Conservation (phyloP, 2,329 filamentous ascomycete genomes). For the Graphilbum sp. region DNA sequence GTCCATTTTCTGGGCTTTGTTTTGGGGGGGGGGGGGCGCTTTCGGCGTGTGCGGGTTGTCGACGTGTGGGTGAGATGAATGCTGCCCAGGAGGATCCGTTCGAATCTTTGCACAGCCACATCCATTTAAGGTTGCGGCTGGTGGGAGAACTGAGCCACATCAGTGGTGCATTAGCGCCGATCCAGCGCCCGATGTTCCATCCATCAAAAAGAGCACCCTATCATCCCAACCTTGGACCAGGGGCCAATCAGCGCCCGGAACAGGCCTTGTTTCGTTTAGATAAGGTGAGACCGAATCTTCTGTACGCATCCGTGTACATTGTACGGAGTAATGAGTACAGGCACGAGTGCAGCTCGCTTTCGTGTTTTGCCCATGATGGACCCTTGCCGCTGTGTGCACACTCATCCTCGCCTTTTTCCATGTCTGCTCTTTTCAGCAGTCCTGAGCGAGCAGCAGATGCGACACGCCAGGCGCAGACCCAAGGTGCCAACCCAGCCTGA, state of each 20-base stretch:
- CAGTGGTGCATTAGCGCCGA: slow-evolving; percentile 11
- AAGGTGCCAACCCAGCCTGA: no score
- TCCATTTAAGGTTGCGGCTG: slow-evolving; percentile 8
- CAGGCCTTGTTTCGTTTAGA: slow-evolving; percentile 1
- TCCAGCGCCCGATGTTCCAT: slow-evolving; percentile 6
- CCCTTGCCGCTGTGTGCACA: no score
- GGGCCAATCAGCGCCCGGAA: slow-evolving; percentile 6
- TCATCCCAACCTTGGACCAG: slow-evolving; percentile 9
- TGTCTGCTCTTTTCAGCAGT: no score
- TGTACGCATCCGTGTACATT: no score
- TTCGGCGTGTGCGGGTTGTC: no score
- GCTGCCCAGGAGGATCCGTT: background rate
- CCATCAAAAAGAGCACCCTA: slow-evolving; percentile 3
- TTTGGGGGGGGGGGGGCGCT: background rate
- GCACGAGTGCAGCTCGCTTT: no score
- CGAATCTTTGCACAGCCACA: slow-evolving; percentile 3
- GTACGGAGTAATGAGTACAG: no score
- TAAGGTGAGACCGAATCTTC: background rate
- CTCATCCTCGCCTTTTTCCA: no score
- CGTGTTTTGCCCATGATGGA: no score
- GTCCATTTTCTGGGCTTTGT: slow-evolving; percentile 18
- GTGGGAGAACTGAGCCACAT: slow-evolving; percentile 2
- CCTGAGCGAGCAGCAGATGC: no score
- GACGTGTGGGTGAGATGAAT: background rate
- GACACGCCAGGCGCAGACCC: no score